Percentiles rank a stretch among this genome's conserved stretches.
Conservation (phyloP, 371 early-diverging fungal species). For the Syncephalis plumigaleata region DNA sequence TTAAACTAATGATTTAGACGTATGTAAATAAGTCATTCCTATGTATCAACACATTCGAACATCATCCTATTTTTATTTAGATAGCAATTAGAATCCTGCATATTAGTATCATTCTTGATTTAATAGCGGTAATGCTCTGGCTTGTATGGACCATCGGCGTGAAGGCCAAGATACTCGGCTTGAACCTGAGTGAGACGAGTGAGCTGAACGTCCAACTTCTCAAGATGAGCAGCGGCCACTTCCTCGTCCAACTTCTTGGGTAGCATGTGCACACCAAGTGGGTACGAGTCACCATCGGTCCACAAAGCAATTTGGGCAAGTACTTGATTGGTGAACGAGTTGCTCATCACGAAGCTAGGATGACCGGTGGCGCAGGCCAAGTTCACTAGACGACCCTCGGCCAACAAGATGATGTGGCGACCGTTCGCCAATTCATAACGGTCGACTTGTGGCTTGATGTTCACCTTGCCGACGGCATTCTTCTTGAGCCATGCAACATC, state of each 20-base stretch:
- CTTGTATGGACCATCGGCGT: constrained; percentile 90
- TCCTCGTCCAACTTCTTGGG: constrained; percentile 99
- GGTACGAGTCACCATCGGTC: constrained; percentile 75
- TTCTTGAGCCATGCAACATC: constrained; percentile 98
- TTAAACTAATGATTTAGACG: no score
- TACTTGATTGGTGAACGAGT: constrained; percentile 98
- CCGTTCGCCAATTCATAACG: constrained; percentile 89
- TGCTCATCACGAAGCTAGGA: constrained; percentile 98
- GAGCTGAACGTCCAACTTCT: constrained; percentile 88
- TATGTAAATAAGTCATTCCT: no score
- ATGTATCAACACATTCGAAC: no score
- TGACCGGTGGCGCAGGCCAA: constrained; percentile 98
- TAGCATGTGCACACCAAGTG: constrained; percentile 93
- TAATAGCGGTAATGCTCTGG: constrained; percentile 77
- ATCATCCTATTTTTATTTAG: no score
- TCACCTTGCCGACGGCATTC: constrained; percentile 71
- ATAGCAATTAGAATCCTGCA: no score
- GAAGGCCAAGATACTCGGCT: constrained; percentile 76
- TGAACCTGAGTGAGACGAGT: constrained; percentile 53
- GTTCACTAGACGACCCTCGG: constrained; percentile 98
- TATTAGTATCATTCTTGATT: no score
- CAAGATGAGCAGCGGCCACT: constrained; percentile 92
- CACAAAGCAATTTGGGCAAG: constrained; percentile 97
- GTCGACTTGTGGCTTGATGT: constrained; percentile 98
- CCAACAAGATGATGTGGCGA: constrained; percentile 88